Percentiles rank a stretch among this genome's conserved stretches.
Conservation (phyloP, 257 asterid species). For the Vinca minor region DNA sequence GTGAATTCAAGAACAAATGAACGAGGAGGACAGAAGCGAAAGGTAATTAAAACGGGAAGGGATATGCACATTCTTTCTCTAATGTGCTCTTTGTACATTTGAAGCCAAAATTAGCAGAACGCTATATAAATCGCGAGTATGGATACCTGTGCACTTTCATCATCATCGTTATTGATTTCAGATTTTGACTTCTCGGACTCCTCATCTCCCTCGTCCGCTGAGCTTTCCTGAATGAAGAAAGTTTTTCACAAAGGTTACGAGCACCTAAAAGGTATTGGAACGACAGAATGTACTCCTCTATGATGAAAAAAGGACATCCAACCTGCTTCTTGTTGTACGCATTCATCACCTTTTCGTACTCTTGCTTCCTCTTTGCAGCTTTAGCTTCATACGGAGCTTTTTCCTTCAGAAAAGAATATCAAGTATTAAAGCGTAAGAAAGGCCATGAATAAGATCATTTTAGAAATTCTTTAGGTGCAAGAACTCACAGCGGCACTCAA, state of each 20-base stretch:
- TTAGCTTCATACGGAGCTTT: conserved; percentile 95
- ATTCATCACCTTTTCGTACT: conserved; percentile 68
- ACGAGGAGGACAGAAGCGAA: too few species aligned
- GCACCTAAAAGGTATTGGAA: neutral
- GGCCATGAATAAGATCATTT: neutral
- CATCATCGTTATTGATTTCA: conserved; percentile 53
- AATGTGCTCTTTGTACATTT: neutral
- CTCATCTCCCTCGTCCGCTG: conserved; percentile 77
- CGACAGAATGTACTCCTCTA: neutral
- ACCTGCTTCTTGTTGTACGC: conserved; percentile 90
- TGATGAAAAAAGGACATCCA: conserved; percentile 5
- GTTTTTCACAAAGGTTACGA: neutral
- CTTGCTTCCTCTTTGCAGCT: conserved; percentile 78
- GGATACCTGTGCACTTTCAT: conserved; percentile 62
- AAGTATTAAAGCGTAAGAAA: conserved; percentile 1
- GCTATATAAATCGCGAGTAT: neutral
- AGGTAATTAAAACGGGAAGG: too few species aligned
- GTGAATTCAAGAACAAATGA: too few species aligned
- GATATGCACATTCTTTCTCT: too few species aligned
- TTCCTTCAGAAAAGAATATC: conserved; percentile 45
- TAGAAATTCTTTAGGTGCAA: neutral
- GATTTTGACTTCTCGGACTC: conserved; percentile 69
- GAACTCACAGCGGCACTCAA: conserved; percentile 65
- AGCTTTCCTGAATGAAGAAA: conserved; percentile 67
- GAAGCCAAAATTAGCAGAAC: neutral